Percentiles rank a stretch among this genome's conserved stretches.
These are phyloP conservation scores for Starmerella bombicola DNA, from an alignment of 805 yeast species.

Conservation along the genomic window DNA sequence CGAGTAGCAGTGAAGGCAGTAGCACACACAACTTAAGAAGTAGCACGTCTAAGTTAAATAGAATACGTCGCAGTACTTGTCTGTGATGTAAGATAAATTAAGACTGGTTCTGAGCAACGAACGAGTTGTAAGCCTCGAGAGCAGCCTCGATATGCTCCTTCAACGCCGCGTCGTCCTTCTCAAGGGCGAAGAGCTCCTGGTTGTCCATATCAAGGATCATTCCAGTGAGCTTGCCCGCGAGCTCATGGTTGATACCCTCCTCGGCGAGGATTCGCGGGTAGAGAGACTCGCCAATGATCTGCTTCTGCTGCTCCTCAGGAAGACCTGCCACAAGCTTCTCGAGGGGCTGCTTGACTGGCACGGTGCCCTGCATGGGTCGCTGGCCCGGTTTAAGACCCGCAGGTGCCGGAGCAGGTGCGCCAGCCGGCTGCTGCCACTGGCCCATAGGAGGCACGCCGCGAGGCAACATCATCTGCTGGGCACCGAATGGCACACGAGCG, in stretches of 20 bases:
- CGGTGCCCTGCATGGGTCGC: conserved; percentile 26
- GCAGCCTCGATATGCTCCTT: conserved; percentile 90
- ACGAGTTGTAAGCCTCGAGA: conserved; percentile 82
- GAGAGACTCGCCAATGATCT: conserved; percentile 93
- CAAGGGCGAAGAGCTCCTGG: conserved; percentile 74
- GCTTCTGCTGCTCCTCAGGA: conserved; percentile 84
- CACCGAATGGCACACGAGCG: conserved; percentile 38
- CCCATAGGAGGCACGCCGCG: conserved; percentile 30
- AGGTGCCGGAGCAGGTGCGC: too few species aligned
- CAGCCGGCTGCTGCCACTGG: conserved; percentile 26
- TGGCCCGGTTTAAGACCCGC: conserved; percentile 30
- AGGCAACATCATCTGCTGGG: conserved; percentile 28
- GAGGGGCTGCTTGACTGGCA: conserved; percentile 32
- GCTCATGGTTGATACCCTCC: conserved; percentile 82
- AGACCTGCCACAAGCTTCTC: conserved; percentile 52
- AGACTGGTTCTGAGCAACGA: conserved; percentile 38
- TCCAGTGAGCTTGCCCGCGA: conserved; percentile 98
- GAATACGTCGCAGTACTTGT: too few species aligned
- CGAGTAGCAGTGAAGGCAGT: too few species aligned
- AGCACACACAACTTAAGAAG: too few species aligned
- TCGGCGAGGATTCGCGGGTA: conserved; percentile 83
- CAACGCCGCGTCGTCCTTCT: conserved; percentile 82
- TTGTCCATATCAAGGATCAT: conserved; percentile 94
- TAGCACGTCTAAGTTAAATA: too few species aligned
- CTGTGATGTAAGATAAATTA: not conserved